phyloP scores from a whole-genome alignment of 495 filamentous ascomycete genomes.

The Neurospora pannonica region DNA sequence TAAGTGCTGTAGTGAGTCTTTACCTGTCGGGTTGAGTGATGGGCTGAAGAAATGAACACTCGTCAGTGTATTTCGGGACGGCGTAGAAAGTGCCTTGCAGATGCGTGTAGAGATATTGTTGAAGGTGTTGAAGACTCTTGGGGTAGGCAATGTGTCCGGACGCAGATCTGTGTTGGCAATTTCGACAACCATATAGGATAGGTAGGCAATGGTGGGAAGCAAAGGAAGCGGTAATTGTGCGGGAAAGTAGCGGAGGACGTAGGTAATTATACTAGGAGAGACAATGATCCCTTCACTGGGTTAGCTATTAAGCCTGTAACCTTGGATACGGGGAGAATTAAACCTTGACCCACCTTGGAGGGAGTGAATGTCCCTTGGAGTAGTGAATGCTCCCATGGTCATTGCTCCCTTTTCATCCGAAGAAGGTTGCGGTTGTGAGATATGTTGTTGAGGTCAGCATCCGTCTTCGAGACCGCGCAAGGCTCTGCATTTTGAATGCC shows the following conservation, averaged over 20 bases:
- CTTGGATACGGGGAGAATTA: neutral
- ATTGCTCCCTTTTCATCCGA: neutral
- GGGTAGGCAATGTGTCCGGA: neutral
- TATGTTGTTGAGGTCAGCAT: neutral
- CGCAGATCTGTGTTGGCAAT: neutral
- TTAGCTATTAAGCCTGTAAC: neutral
- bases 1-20: neutral
- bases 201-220: neutral
- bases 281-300: neutral
- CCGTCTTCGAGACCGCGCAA: neutral
- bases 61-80: neutral
- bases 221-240: neutral
- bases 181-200: neutral
- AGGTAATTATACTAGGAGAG: neutral
- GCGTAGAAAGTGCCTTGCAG: neutral
- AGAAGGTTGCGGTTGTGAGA: neutral
- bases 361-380: neutral
- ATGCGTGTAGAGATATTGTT: neutral
- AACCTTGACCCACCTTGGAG: neutral
- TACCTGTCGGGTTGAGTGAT: fast-evolving
- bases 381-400: neutral
- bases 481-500: neutral
- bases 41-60: neutral
- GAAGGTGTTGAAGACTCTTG: neutral
- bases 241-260: neutral